Evolutionary conservation across 2,329 filamentous ascomycete species (phyloP), one percentile per base, ranked within the genome.

Genomic region (Macrophomina phaseolina): DNA sequence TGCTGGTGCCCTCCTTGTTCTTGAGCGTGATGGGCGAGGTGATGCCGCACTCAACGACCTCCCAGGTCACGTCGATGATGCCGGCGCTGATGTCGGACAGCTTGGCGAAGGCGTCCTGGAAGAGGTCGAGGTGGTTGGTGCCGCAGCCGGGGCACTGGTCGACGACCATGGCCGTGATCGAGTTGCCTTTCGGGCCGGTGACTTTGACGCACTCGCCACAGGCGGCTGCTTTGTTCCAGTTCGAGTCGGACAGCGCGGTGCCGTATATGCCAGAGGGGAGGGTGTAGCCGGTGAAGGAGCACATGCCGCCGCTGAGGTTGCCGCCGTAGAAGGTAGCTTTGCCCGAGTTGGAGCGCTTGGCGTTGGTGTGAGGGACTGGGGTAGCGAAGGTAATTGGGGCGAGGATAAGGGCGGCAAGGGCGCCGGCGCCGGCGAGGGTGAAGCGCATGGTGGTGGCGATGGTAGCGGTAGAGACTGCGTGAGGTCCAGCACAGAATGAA

Each of bases 161-260:
- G 23, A 85, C 83, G 69, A 87, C 86, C 89, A 91, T 91, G 45
- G 85, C 88, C 36, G 82, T 89, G 74, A 91, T 83, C 28, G 79
- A 81, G 67, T 85, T 85, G 23, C 87, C 87, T 12, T 75, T 81
- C 3, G 84, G 85, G 0, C 86, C 86, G 2, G 82, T 88, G 34
- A 91, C 87, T 56, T 82, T 76, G 8, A 91, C 78, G 69, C 89
- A 91, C 18, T 82, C 79, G 69, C 89, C 89, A 71, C 89, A 91
- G 69, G 86, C 80, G 49, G 79, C 82, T 1, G 84, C 82, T 63
- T 75, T 78, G 61, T 82, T 75, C 89, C 89, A 91, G 70, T 83
- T 84, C 2, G 81, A 78, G 46, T 83, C 83, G 1, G 88, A 87
- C 55, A 88, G 82, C 1, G 89, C 89, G 9, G 87, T 88, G 66